Conservation (phyloP, 352 stramenopile species). For the Phytophthora pistaciae region DNA sequence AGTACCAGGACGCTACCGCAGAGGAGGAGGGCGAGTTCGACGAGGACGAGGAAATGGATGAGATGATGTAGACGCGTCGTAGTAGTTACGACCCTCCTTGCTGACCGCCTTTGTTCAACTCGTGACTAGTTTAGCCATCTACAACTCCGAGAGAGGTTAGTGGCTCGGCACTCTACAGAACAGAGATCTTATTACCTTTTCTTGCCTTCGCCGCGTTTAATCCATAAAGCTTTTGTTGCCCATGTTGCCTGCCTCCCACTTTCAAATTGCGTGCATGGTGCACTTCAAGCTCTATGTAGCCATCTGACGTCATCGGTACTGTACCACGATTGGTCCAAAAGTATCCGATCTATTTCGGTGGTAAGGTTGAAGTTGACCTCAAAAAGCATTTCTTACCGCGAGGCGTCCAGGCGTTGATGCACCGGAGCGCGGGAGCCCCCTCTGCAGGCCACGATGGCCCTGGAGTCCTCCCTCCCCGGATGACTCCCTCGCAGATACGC, state of each 20-base stretch:
- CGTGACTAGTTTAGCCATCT: constrained; percentile 73
- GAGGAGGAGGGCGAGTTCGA: constrained; percentile 99
- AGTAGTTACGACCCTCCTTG: constrained; percentile 47
- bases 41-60: constrained; percentile 95
- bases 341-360: constrained; percentile 34
- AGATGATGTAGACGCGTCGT: constrained; percentile 90
- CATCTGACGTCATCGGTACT: not conserved
- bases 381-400: not conserved
- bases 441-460: constrained; percentile 15
- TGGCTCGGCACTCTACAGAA: constrained; percentile 63
- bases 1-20: constrained; percentile 99
- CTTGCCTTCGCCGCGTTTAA: constrained; percentile 40
- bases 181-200: constrained; percentile 71
- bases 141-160: constrained; percentile 55
- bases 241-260: not conserved
- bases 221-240: constrained; percentile 12
- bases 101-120: constrained; percentile 45
- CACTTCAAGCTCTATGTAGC: constrained; percentile 7
- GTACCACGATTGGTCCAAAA: constrained; percentile 1
- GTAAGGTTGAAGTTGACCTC: constrained; percentile 36
- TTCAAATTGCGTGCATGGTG: not conserved
- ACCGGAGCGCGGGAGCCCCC: not conserved
- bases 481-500: constrained; percentile 25
- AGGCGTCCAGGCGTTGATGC: constrained; percentile 2
- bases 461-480: constrained; percentile 14